Percentiles rank a stretch among this genome's conserved stretches.
Conservation (phyloP, 106 monocot species). For the Platanthera guangdongensis region DNA sequence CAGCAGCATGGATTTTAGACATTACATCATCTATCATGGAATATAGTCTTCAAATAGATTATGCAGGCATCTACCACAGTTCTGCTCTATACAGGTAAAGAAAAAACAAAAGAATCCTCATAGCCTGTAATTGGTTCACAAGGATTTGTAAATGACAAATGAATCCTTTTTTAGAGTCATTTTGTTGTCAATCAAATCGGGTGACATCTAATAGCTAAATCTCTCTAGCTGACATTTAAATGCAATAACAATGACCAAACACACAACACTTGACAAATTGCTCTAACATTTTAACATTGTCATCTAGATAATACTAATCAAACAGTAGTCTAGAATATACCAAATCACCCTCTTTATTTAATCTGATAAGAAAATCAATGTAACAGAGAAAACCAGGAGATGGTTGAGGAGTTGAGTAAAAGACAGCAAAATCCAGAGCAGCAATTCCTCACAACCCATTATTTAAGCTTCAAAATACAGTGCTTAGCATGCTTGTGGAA, state of each 20-base stretch:
- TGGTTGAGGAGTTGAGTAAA: conserved; percentile 36
- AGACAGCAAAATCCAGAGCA: conserved; percentile 15
- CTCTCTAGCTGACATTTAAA: too few species aligned
- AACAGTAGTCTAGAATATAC: neutral
- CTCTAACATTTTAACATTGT: too few species aligned
- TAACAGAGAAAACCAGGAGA: conserved; percentile 37
- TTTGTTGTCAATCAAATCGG: too few species aligned
- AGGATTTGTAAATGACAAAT: too few species aligned
- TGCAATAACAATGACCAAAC: too few species aligned
- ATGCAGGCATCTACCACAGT: conserved; percentile 35
- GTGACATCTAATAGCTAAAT: too few species aligned
- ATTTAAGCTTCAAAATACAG: conserved; percentile 28
- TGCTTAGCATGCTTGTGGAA: conserved; percentile 58
- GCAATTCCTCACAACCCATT: conserved; percentile 29
- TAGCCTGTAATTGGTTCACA: too few species aligned
- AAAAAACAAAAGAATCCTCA: neutral
- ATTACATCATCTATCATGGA: conserved; percentile 43
- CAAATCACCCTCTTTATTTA: neutral
- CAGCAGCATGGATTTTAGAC: conserved; percentile 57
- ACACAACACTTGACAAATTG: too few species aligned
- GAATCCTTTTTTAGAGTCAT: too few species aligned
- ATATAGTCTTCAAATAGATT: conserved; percentile 29
- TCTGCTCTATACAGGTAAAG: conserved; percentile 33
- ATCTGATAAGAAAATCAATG: neutral
- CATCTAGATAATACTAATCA: too few species aligned